A percentile compares a stretch with the other conserved stretches of the same genome.
phyloP scores from a whole-genome alignment of 305 asterid genomes.

The Striga hermonthica region DNA sequence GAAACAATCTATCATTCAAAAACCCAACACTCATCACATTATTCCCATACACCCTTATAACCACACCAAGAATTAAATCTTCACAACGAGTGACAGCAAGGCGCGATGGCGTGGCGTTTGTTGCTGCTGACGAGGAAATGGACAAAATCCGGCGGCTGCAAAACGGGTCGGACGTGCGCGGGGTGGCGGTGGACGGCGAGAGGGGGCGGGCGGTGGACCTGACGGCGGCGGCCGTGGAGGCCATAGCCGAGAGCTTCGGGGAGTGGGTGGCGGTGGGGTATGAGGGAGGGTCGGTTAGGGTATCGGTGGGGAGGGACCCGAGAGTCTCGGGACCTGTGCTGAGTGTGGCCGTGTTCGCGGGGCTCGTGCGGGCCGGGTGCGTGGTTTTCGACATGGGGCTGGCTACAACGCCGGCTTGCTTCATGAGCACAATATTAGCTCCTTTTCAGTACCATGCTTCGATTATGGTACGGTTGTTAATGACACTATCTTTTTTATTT shows the following conservation, averaged over 20 bases:
- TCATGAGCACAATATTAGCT: constrained; percentile 77
- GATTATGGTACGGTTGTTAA: constrained; percentile 84
- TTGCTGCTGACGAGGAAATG: constrained; percentile 59
- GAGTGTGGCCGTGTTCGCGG: constrained; percentile 67
- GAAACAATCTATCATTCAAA: constrained; percentile 31
- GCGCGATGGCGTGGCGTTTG: constrained; percentile 43
- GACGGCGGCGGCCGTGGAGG: constrained; percentile 84
- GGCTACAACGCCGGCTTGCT: constrained; percentile 93
- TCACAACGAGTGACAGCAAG: constrained; percentile 34
- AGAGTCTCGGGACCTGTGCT: constrained; percentile 61
- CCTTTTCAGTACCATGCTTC: constrained; percentile 72
- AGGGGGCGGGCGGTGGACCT: constrained; percentile 66
- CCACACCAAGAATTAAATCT: constrained; percentile 28
- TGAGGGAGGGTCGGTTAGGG: constrained; percentile 39
- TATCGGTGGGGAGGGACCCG: constrained; percentile 82
- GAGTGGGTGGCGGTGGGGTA: constrained; percentile 63
- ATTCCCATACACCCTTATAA: constrained; percentile 34
- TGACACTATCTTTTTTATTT: too few relatives aligned
- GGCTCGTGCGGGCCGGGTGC: constrained; percentile 74
- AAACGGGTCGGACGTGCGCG: constrained; percentile 90
- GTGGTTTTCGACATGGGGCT: constrained; percentile 76
- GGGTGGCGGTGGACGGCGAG: constrained; percentile 87
- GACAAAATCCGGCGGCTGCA: constrained; percentile 73
- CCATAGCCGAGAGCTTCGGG: constrained; percentile 86
- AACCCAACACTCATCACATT: constrained; percentile 33